A percentile compares a stretch with the other conserved stretches of the same genome.
phyloP scores from a whole-genome alignment of 805 yeast species.

The Wickerhamiella australiensis region DNA sequence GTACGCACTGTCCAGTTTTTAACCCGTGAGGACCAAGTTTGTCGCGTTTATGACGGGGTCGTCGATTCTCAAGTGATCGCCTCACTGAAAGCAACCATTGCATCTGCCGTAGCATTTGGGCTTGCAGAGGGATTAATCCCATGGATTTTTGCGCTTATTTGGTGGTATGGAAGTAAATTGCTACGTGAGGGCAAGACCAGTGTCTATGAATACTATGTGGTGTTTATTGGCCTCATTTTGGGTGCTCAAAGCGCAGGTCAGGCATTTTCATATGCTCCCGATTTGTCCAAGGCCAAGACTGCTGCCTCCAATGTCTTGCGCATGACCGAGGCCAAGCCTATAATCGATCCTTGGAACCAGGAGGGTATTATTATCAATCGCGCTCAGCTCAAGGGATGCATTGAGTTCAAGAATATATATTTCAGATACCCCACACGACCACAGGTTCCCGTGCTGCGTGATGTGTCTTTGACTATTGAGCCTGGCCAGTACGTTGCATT shows the following conservation, averaged over 20 bases:
- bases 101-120: slow-evolving; percentile 30
- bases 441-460: slow-evolving; percentile 37
- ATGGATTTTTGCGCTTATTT: slow-evolving; percentile 32
- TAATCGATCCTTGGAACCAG: slow-evolving; percentile 26
- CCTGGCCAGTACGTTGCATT: slow-evolving; percentile 47
- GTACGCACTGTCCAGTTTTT: slow-evolving; percentile 33
- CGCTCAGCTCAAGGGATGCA: slow-evolving; percentile 35
- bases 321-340: slow-evolving; percentile 28
- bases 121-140: slow-evolving; percentile 32
- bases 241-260: slow-evolving; percentile 35
- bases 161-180: slow-evolving; percentile 35
- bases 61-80: slow-evolving; percentile 26
- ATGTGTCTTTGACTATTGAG: slow-evolving; percentile 39
- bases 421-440: slow-evolving; percentile 59
- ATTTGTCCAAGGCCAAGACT: slow-evolving; percentile 33
- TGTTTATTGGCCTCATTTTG: slow-evolving; percentile 30
- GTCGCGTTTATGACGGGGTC: slow-evolving; percentile 23
- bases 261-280: slow-evolving; percentile 35
- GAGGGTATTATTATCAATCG: slow-evolving; percentile 27
- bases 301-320: slow-evolving; percentile 29
- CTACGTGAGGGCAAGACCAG: slow-evolving; percentile 26
- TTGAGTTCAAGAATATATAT: slow-evolving; percentile 43
- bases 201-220: slow-evolving; percentile 30
- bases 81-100: slow-evolving; percentile 23
- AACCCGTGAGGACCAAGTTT: slow-evolving; percentile 32